These are phyloP conservation scores for Parascedosporium putredinis DNA, from an alignment of 2,329 filamentous ascomycete genomes.

Conservation along the genomic window DNA sequence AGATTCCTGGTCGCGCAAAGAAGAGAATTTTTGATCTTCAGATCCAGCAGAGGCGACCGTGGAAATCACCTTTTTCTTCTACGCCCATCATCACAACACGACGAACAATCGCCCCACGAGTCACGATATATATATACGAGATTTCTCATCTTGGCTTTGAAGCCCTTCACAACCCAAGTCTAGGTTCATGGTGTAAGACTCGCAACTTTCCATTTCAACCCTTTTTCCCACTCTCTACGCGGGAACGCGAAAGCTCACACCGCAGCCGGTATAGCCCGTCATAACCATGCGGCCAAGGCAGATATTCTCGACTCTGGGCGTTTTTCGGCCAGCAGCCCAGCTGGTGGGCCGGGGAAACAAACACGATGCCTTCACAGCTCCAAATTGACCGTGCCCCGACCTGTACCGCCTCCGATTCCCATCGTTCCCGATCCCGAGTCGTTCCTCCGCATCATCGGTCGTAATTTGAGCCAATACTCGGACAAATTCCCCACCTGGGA, in stretches of 20 bases:
- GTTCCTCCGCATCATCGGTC: constrained; percentile 86
- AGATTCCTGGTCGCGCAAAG: not conserved
- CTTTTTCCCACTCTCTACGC: not conserved
- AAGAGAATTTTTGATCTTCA: not conserved
- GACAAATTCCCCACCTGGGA: constrained; percentile 88
- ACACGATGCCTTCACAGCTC: constrained; percentile 33
- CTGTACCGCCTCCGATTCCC: constrained; percentile 50
- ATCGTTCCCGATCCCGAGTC: constrained; percentile 78
- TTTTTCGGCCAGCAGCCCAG: constrained; percentile 1
- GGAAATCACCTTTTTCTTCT: too few species aligned
- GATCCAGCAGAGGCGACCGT: too few species aligned
- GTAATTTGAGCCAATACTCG: constrained; percentile 69
- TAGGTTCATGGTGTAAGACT: not conserved
- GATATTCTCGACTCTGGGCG: not conserved
- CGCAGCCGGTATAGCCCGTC: not conserved
- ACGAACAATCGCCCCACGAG: too few species aligned
- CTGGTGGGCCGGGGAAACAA: constrained; percentile 16
- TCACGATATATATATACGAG: not conserved
- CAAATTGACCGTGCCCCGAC: constrained; percentile 19
- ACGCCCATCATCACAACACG: too few species aligned
- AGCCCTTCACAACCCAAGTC: not conserved
- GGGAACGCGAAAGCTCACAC: not conserved
- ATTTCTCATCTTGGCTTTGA: not conserved
- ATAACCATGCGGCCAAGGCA: constrained; percentile 2
- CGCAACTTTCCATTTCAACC: not conserved